Evolutionary conservation across 2,329 filamentous ascomycete species (phyloP).

Genomic region (Apiospora arundinis): DNA sequence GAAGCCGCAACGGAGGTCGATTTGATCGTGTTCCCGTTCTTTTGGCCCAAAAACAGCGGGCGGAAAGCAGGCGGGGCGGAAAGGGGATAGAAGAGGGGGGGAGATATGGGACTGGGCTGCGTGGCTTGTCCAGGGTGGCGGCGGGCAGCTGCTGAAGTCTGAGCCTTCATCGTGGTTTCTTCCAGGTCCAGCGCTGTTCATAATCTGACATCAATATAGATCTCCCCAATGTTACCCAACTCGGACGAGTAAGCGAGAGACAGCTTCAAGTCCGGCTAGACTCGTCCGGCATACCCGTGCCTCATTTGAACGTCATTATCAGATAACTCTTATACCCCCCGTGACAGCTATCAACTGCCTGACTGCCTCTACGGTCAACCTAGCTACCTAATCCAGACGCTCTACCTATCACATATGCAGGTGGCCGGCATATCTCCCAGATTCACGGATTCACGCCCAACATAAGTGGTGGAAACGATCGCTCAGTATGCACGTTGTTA

Average conservation of each 20-base stretch:
- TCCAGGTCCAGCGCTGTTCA: not conserved
- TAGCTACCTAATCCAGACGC: too few relatives aligned
- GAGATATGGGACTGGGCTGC: not conserved
- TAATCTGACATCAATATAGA: conserved; percentile 19
- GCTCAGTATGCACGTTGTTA: not conserved
- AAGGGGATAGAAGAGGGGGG: not conserved
- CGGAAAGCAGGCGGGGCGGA: not conserved
- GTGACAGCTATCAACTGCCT: not conserved
- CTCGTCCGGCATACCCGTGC: not conserved
- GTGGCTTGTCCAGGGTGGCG: not conserved
- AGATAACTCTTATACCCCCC: not conserved
- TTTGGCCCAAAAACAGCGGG: not conserved
- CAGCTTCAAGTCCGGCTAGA: not conserved
- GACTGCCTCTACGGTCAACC: too few relatives aligned
- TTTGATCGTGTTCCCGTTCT: not conserved
- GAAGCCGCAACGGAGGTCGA: not conserved
- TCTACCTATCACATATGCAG: too few relatives aligned
- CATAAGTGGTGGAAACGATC: not conserved
- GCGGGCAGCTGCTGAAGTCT: not conserved
- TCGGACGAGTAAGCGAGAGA: not conserved
- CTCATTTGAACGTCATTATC: conserved; percentile 5
- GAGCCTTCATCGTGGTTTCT: not conserved
- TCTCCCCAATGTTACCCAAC: conserved; percentile 6
- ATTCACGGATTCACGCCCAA: too few relatives aligned
- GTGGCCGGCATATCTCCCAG: too few relatives aligned